These are phyloP conservation scores for Penicillium coffeae DNA, from an alignment of 495 filamentous ascomycete genomes.

Conservation along the genomic window DNA sequence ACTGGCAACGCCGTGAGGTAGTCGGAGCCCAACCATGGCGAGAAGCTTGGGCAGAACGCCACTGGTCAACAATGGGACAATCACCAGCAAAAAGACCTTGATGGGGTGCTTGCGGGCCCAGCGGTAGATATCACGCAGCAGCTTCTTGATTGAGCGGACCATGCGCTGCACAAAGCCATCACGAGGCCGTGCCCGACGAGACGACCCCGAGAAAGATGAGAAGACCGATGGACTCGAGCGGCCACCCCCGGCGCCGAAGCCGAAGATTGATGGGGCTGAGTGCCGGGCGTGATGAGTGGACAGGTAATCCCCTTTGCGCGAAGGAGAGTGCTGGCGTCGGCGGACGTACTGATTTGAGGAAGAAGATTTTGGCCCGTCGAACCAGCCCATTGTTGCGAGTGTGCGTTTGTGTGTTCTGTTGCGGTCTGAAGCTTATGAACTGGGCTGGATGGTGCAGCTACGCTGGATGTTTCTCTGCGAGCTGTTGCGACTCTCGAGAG, in stretches of 20 bases:
- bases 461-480: not conserved
- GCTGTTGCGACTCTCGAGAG: not conserved
- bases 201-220: slow-evolving; percentile 51
- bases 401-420: slow-evolving; percentile 7
- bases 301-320: slow-evolving; percentile 35
- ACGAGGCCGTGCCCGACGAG: slow-evolving; percentile 63
- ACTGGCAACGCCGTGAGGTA: slow-evolving; percentile 62
- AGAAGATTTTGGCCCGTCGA: slow-evolving; percentile 38
- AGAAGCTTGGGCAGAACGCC: slow-evolving; percentile 72
- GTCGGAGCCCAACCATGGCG: slow-evolving; percentile 66
- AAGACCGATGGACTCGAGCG: slow-evolving; percentile 50
- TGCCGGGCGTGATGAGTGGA: slow-evolving; percentile 36
- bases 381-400: slow-evolving; percentile 44
- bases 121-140: slow-evolving; percentile 68
- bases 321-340: slow-evolving; percentile 30
- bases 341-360: slow-evolving; percentile 23
- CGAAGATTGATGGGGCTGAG: slow-evolving; percentile 52
- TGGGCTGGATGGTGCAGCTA: not conserved
- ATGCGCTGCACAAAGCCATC: slow-evolving; percentile 69
- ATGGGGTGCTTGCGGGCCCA: slow-evolving; percentile 75
- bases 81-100: slow-evolving; percentile 79
- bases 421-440: not conserved
- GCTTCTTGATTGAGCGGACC: slow-evolving; percentile 63
- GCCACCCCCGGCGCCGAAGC: slow-evolving; percentile 41
- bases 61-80: slow-evolving; percentile 78